phyloP scores from a whole-genome alignment of 768 basidiomycete genomes.

The Naganishia friedmannii region DNA sequence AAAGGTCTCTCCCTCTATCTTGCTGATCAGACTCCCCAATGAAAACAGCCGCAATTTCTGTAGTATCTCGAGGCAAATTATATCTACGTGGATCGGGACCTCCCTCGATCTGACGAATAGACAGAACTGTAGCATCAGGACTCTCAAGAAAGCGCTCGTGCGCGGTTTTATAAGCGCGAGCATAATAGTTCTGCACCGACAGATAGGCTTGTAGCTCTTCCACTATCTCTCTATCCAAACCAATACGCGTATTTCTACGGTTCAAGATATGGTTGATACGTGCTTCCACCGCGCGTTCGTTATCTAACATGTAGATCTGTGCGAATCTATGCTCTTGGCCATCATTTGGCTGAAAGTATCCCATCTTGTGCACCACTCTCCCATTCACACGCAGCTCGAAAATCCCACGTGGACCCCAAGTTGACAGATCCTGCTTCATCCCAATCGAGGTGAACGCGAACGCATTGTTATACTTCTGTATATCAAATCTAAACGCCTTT shows the following conservation, averaged over 20 bases:
- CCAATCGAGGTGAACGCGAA: slow-evolving; percentile 33
- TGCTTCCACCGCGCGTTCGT: slow-evolving; percentile 2
- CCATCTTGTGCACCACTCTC: slow-evolving; percentile 29
- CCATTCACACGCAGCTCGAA: slow-evolving; percentile 29
- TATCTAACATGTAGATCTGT: slow-evolving; percentile 32
- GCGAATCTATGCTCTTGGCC: slow-evolving; percentile 16
- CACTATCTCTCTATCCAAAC: background rate
- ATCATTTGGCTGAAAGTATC: slow-evolving; percentile 1
- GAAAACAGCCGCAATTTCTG: slow-evolving; percentile 56
- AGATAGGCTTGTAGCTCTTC: background rate
- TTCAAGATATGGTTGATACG: slow-evolving; percentile 8
- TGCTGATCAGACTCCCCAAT: slow-evolving; percentile 54
- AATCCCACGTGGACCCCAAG: background rate
- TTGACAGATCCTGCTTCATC: slow-evolving; percentile 13
- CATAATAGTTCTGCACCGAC: background rate
- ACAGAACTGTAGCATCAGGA: slow-evolving; percentile 4
- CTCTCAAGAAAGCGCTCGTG: background rate
- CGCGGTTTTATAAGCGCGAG: background rate
- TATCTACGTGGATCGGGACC: slow-evolving; percentile 52
- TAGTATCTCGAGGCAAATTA: slow-evolving; percentile 55
- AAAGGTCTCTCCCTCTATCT: background rate
- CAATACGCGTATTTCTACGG: background rate
- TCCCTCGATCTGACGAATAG: slow-evolving; percentile 22
- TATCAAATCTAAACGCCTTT: slow-evolving; percentile 27
- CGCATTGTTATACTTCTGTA: slow-evolving; percentile 35